Evolutionary conservation across 495 filamentous ascomycete genomes (phyloP), one percentile per base, ranked within the genome.

Genomic region (Trichoderma parareesei): DNA sequence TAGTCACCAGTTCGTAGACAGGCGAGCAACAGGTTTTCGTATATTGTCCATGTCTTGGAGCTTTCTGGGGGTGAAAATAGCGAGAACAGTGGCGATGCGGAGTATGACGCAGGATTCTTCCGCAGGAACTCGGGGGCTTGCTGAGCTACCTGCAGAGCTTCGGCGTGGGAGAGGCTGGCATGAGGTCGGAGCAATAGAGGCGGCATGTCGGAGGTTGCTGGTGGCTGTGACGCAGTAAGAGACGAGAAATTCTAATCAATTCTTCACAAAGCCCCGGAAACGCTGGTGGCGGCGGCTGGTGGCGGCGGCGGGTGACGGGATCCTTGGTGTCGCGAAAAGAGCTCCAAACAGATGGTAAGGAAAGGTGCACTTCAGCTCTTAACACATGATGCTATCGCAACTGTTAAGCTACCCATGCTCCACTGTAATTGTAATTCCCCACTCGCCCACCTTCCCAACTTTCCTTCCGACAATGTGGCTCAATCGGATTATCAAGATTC

Each of bases 1-100:
- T 96, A 90, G 71, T 98, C 90, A 18, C 90, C 88, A 8, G 90
- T 91, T 5, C 89, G 88, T n/a, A 98, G 81, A 71, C 88, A 94
- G 9, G 92, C 86, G 18, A 93, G 77, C 63, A 97, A 75, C 37
- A 97, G 83, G 71, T 93, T 91, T 74, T 98, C 94, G 71, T 92
- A 87, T n/a, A 77, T 80, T 4, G 81, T 79, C 90, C 92, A 98
- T 71, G 87, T 78, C 65, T 93, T 90, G 48, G 88, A 81, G 1
- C 87, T 85, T 69, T 96, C 92, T 41, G 80, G 68, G n/a, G 80
- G 72, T 5, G 81, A 79, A 70, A 82, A 84, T 62, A 82, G 66
- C 67, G 80, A 83, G 55, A 69, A 76, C 68, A 88, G 67, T 3
- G 81, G 72, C 63, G 81, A 82, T n/a, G 71, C 70, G n/a, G 77